Percentiles rank a stretch among this genome's conserved stretches.
These are phyloP conservation scores for Rhodotorula mucilaginosa DNA, from an alignment of 1,284 basidiomycete species.

Conservation along the genomic window DNA sequence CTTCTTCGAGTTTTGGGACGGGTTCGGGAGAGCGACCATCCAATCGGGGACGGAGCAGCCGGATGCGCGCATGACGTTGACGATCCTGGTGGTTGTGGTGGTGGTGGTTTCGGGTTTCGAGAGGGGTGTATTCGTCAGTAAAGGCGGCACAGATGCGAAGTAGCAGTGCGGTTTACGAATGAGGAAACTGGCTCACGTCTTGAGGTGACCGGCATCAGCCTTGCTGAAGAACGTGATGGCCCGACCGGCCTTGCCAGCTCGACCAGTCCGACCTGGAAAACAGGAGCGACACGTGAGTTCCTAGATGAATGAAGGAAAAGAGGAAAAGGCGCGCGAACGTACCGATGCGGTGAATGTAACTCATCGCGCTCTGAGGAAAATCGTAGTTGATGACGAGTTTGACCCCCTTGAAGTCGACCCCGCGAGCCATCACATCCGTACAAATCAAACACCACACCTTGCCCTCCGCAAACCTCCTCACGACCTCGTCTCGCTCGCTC, in stretches of 20 bases:
- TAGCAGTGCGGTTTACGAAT: not conserved
- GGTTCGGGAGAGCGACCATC: slow-evolving; percentile 67
- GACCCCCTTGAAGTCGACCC: slow-evolving; percentile 96
- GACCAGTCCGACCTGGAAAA: slow-evolving; percentile 75
- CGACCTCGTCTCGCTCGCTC: slow-evolving; percentile 80
- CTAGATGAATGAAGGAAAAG: not conserved
- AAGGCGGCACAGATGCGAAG: slow-evolving; percentile 11
- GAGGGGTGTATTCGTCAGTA: not conserved
- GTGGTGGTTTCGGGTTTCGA: not conserved
- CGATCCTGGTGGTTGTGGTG: slow-evolving; percentile 62
- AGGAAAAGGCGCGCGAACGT: slow-evolving; percentile 37
- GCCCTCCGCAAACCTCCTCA: slow-evolving; percentile 79
- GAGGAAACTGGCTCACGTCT: slow-evolving; percentile 62
- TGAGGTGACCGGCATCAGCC: slow-evolving; percentile 85
- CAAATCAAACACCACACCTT: slow-evolving; percentile 88
- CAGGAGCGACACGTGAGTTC: slow-evolving; percentile 20
- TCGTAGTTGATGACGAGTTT: slow-evolving; percentile 87
- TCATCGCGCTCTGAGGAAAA: slow-evolving; percentile 89
- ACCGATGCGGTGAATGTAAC: slow-evolving; percentile 94
- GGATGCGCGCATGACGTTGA: slow-evolving; percentile 87
- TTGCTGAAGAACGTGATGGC: slow-evolving; percentile 95
- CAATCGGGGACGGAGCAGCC: slow-evolving; percentile 86
- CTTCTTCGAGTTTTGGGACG: slow-evolving; percentile 72
- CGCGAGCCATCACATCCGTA: slow-evolving; percentile 92
- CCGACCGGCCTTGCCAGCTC: slow-evolving; percentile 84